A percentile compares a stretch with the other conserved stretches of the same genome.
These are phyloP conservation scores for Annulohypoxylon bovei DNA, from an alignment of 495 filamentous ascomycete genomes.

Conservation along the genomic window DNA sequence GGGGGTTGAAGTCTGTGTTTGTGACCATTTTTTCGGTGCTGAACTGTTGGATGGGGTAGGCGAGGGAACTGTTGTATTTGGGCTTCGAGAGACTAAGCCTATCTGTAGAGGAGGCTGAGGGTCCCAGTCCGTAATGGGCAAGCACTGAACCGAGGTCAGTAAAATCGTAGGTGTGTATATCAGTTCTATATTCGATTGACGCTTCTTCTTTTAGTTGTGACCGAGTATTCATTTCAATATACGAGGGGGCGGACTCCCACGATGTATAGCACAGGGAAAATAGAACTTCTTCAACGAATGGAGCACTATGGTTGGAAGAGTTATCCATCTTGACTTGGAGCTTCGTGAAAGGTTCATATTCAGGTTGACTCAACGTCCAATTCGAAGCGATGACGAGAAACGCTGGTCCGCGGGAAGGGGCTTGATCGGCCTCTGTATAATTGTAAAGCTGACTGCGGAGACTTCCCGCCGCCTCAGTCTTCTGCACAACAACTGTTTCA, in stretches of 20 bases:
- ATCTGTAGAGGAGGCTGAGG: not conserved
- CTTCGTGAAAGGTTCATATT: not conserved
- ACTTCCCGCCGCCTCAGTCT: not conserved
- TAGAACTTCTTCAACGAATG: not conserved
- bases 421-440: not conserved
- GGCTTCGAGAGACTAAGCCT: not conserved
- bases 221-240: not conserved
- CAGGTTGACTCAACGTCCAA: not conserved
- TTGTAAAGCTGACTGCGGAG: not conserved
- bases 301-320: not conserved
- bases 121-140: not conserved
- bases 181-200: not conserved
- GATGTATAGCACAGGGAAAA: not conserved
- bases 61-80: not conserved
- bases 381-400: not conserved
- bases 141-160: not conserved
- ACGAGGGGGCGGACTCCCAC: not conserved
- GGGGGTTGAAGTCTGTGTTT: not conserved
- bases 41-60: not conserved
- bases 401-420: not conserved
- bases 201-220: not conserved
- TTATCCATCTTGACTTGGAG: not conserved
- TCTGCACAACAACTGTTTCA: not conserved
- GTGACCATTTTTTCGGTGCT: not conserved
- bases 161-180: not conserved